Conservation (phyloP, 805 yeast species). For the Kluyveromyces starmeri region DNA sequence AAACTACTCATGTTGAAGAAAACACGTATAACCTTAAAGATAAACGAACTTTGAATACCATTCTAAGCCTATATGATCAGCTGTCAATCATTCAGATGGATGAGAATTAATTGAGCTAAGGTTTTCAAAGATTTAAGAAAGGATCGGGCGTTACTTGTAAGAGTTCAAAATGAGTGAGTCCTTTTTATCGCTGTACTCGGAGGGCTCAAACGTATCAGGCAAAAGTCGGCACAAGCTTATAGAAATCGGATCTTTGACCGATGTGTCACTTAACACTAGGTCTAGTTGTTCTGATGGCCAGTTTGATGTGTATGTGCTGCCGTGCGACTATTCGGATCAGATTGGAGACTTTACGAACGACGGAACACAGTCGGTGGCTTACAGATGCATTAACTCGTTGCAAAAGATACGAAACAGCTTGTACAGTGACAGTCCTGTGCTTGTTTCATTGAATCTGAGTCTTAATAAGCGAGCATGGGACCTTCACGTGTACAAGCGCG, state of each 20-base stretch:
- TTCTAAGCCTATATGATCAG: too few relatives aligned
- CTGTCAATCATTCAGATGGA: too few relatives aligned
- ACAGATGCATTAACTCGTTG: constrained; percentile 9
- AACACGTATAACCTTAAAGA: too few relatives aligned
- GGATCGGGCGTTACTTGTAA: too few relatives aligned
- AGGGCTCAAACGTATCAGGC: constrained; percentile 1
- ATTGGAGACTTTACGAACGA: background rate
- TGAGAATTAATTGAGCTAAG: too few relatives aligned
- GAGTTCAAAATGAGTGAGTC: constrained; percentile 4
- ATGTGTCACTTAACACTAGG: background rate
- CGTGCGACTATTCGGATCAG: background rate
- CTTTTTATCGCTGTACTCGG: constrained; percentile 2
- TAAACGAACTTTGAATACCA: too few relatives aligned
- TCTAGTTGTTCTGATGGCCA: background rate
- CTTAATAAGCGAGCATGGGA: constrained; percentile 12
- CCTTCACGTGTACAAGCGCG: constrained; percentile 6
- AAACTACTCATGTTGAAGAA: too few relatives aligned
- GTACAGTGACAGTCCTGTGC: constrained; percentile 8
- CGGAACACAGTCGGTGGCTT: constrained; percentile 6
- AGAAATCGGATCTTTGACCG: background rate
- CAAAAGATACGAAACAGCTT: constrained; percentile 10
- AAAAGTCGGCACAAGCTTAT: constrained; percentile 1
- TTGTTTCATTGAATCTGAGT: constrained; percentile 8
- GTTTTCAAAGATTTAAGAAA: too few relatives aligned
- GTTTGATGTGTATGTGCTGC: background rate